These are phyloP conservation scores for Xerocomellus chrysenteron DNA, from an alignment of 768 basidiomycete genomes.

Conservation along the genomic window DNA sequence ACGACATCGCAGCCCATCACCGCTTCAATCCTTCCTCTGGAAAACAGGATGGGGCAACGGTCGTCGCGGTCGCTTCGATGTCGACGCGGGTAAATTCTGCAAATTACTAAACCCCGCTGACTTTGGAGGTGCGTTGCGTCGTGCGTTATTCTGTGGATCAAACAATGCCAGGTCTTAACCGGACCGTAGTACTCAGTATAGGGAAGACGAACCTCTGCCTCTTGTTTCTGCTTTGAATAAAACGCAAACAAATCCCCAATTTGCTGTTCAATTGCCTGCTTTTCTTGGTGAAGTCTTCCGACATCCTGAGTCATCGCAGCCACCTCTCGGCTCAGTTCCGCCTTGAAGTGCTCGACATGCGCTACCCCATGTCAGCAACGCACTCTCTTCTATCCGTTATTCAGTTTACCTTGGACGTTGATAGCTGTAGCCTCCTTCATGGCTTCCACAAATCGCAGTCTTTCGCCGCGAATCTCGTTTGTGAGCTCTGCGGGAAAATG, in stretches of 20 bases:
- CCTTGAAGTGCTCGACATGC: constrained; percentile 87
- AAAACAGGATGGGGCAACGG: constrained; percentile 33
- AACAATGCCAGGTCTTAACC: background rate
- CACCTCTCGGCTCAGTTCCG: constrained; percentile 74
- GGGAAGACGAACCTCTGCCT: constrained; percentile 26
- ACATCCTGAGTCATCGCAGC: constrained; percentile 73
- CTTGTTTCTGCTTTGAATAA: constrained; percentile 64
- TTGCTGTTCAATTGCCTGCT: constrained; percentile 63
- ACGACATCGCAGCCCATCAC: background rate
- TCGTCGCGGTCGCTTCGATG: constrained; percentile 23
- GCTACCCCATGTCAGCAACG: constrained; percentile 39
- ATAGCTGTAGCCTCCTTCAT: constrained; percentile 92
- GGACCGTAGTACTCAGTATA: background rate
- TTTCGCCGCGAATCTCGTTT: constrained; percentile 81
- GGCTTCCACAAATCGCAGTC: constrained; percentile 87
- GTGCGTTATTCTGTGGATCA: constrained; percentile 21
- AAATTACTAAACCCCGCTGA: constrained; percentile 24
- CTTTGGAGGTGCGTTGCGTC: constrained; percentile 22
- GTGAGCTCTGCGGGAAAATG: constrained; percentile 56
- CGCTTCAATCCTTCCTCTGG: constrained; percentile 18
- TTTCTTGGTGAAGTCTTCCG: constrained; percentile 61
- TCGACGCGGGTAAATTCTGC: constrained; percentile 27
- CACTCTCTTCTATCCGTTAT: background rate
- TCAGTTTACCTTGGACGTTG: constrained; percentile 68
- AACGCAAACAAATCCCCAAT: constrained; percentile 74